Percentiles rank a stretch among this genome's conserved stretches.
Evolutionary conservation across 2,329 filamentous ascomycete species (phyloP).

Genomic region (Neonectria neomacrospora): DNA sequence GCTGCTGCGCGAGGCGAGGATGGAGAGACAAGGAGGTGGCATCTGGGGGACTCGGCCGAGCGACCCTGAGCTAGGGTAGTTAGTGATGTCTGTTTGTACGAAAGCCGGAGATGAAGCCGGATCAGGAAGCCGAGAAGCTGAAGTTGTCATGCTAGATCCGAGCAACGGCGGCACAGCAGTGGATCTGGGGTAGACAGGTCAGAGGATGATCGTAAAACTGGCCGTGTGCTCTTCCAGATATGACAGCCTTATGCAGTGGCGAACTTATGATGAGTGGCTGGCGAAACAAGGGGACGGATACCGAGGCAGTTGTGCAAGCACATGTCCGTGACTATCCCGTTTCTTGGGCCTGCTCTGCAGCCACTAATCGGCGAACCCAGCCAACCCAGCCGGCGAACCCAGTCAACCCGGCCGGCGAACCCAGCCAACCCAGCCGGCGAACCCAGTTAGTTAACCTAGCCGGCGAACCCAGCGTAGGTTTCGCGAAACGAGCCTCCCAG

Average conservation of each 20-base stretch:
- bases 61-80: conserved; percentile 23
- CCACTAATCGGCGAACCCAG: not conserved
- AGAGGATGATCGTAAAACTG: conserved; percentile 20
- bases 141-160: conserved; percentile 40
- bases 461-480: not conserved
- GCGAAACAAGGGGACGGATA: not conserved
- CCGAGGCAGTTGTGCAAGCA: conserved; percentile 14
- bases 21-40: conserved; percentile 24
- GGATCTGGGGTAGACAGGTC: conserved; percentile 45
- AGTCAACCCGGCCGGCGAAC: no score
- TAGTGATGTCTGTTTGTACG: conserved; percentile 26
- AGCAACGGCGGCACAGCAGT: conserved; percentile 37
- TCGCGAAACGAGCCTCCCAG: not conserved
- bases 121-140: conserved; percentile 38
- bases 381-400: no score
- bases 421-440: no score
- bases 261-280: conserved; percentile 8
- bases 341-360: conserved; percentile 4
- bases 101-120: conserved; percentile 45
- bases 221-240: conserved; percentile 7
- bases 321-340: conserved; percentile 8
- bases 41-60: conserved; percentile 45
- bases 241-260: conserved; percentile 13
- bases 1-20: conserved; percentile 27
- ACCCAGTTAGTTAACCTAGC: no score